A percentile compares a stretch with the other conserved stretches of the same genome.
Evolutionary conservation across 176 grass and related monocot species (phyloP).

Genomic region (Carex kokanica): DNA sequence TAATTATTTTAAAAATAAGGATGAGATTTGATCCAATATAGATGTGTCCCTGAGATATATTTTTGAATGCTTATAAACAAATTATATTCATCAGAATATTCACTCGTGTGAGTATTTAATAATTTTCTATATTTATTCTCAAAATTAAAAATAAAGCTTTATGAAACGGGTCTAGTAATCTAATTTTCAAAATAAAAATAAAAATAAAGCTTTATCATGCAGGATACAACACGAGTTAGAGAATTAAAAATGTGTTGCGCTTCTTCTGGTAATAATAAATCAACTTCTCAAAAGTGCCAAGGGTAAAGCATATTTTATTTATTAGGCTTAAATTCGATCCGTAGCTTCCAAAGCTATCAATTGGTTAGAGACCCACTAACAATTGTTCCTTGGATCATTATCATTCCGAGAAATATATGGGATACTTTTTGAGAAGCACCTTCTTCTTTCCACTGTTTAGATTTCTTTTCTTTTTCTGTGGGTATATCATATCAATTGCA

Average conservation of each 20-base stretch:
- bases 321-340: background rate
- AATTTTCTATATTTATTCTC: background rate
- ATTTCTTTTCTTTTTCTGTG: background rate
- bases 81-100: too few relatives aligned
- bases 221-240: background rate
- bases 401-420: background rate
- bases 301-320: background rate
- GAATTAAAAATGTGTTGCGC: background rate
- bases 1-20: too few relatives aligned
- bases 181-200: background rate
- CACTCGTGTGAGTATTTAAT: background rate
- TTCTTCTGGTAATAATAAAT: constrained; percentile 7
- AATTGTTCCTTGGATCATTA: constrained; percentile 9
- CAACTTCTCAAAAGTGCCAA: background rate
- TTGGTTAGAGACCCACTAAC: constrained; percentile 2
- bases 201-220: background rate
- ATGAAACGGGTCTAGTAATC: too few relatives aligned
- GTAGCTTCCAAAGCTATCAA: constrained; percentile 3
- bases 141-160: background rate
- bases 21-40: too few relatives aligned
- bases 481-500: background rate
- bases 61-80: too few relatives aligned
- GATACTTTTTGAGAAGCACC: background rate
- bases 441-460: background rate
- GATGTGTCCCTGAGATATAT: too few relatives aligned